Evolutionary conservation across 768 basidiomycete species (phyloP).

Genomic region (Trametes gibbosa): DNA sequence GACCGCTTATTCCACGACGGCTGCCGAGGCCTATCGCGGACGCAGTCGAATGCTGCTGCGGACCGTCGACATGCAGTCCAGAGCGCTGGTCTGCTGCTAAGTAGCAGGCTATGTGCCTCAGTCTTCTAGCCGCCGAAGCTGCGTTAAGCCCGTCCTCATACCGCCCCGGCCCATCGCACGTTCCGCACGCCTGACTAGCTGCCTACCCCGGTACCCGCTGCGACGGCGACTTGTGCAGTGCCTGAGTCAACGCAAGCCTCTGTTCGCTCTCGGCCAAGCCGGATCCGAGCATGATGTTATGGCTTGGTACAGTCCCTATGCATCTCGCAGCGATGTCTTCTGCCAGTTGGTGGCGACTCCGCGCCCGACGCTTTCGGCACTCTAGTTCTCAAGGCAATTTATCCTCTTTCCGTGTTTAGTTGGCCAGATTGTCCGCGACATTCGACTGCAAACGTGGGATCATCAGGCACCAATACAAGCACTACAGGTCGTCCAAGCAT

Average conservation of each 20-base stretch:
- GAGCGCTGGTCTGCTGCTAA: not conserved
- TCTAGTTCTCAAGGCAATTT: not conserved
- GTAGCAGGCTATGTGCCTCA: conserved; percentile 1
- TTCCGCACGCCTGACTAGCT: not conserved
- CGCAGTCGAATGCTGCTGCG: not conserved
- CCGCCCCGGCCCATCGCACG: not conserved
- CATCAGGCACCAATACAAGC: not conserved
- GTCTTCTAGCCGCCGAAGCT: not conserved
- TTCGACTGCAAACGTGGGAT: not conserved
- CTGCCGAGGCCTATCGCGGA: not conserved
- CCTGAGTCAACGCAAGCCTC: not conserved
- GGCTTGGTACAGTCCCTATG: not conserved
- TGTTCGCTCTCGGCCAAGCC: not conserved
- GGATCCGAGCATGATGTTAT: not conserved
- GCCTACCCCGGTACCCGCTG: not conserved
- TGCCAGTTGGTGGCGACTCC: not conserved
- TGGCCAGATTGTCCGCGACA: not conserved
- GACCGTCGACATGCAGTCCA: no score
- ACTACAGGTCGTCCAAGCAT: not conserved
- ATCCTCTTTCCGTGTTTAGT: not conserved
- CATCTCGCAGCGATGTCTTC: not conserved
- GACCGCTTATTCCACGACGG: conserved; percentile 5
- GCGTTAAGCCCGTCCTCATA: not conserved
- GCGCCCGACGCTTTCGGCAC: not conserved
- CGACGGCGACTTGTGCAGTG: not conserved